These are phyloP conservation scores for Solanum etuberosum DNA, from an alignment of 257 asterid genomes.

Conservation along the genomic window DNA sequence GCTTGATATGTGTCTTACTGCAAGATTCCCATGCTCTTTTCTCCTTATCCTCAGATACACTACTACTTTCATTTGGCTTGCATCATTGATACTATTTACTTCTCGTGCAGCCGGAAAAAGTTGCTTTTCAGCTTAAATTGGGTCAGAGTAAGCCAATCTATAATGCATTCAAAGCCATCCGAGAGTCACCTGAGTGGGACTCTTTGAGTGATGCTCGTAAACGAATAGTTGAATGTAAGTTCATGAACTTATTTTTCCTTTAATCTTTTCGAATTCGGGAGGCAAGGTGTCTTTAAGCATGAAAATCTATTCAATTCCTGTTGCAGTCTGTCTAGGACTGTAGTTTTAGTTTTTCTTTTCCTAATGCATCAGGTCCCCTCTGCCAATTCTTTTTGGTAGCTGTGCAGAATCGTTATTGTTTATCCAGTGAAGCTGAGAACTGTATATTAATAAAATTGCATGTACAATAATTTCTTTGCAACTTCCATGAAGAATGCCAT, in stretches of 20 bases:
- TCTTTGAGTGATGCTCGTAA: constrained; percentile 76
- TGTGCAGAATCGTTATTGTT: not conserved
- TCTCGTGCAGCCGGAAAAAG: constrained; percentile 74
- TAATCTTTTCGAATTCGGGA: not conserved
- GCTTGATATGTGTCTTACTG: not conserved
- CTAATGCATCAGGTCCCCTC: not conserved
- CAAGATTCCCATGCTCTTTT: not conserved
- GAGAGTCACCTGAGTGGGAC: constrained; percentile 77
- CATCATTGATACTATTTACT: not conserved
- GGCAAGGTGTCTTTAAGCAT: not conserved
- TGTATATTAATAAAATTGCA: not conserved
- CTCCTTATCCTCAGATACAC: not conserved
- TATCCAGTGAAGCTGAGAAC: not conserved
- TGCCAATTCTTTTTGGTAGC: not conserved
- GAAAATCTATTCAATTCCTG: not conserved
- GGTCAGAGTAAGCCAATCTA: constrained; percentile 94
- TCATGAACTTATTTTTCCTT: not conserved
- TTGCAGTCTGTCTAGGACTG: not conserved
- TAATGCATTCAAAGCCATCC: constrained; percentile 76
- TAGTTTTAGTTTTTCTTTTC: not conserved
- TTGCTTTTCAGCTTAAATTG: constrained; percentile 69
- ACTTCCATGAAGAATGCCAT: not conserved
- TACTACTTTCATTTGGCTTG: not conserved
- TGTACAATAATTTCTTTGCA: not conserved
- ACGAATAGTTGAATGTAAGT: constrained; percentile 79